Base-by-base conservation (phyloP, 257 asterid genomes). In the Solanum corneliomulleri region DNA sequence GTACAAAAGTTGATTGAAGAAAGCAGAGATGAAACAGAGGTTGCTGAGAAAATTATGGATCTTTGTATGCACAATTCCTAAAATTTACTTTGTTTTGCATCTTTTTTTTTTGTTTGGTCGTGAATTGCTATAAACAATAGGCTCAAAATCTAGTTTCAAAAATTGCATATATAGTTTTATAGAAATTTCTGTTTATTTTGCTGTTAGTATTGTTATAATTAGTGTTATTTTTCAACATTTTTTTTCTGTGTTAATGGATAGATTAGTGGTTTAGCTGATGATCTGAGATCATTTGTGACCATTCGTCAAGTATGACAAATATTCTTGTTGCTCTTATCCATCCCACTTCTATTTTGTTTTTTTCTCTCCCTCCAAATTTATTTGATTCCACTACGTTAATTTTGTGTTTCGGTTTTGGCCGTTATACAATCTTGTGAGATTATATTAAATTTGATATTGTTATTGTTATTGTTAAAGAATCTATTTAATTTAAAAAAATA, bases 11-110 rank as follows among this genome's bases (percentile, higher is more conserved):
- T 93, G 91, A 78, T 92, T 72, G 90, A 87, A 56, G 94, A 91
- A 87, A 91, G 93, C 90, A 89, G 39, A 70, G 96, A 95, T 88
- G 95, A 89, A 29, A 89, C 71, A 2, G 96, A 95, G 71, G 89
- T 89, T 41, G 93, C 93, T 5, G 90, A 91, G 87, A 91, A 91
- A 87, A 89, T 95, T 88, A 85, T 94, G 86, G 87, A 93, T 87
- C 93, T 93, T 83, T 94, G 92, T 89, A 41, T 92, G 92, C 85
- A 85, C 60, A 89, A 88, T 88, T 88, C 91, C 13, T 52, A 52
- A 52, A 52, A 78, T 42, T 52, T 39, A 76, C 45, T 2, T 84
- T 16, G 66, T 66, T 64, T 84, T 84, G 44, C 39, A 6, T 25
- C n/a, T 31, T 31, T 31, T 33, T 52, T 52, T 7, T 52, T 18